Evolutionary conservation across 2,329 filamentous ascomycete species (phyloP), one percentile per base, ranked within the genome.

Genomic region (Hymenoscyphus fructigenus): DNA sequence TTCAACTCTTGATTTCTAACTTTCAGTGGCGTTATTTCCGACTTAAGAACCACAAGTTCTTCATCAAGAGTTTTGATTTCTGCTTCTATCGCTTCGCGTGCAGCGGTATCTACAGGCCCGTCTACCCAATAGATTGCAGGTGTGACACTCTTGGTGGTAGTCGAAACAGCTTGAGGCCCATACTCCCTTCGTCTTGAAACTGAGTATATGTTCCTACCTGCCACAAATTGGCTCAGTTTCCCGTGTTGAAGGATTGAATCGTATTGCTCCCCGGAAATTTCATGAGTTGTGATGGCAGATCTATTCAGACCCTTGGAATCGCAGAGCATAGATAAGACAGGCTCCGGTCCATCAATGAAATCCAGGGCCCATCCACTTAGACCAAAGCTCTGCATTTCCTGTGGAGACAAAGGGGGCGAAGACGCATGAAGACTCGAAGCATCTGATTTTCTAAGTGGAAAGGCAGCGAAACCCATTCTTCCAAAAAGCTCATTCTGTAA

Each of bases 321-420:
- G 76, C 93, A 97, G 26, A 99, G 84, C 90, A 96, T 95, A 6
- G 92, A 90, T 38, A 98, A 79, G 1, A 99, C 91, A 1, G 91
- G 85, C 1, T 89, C 87, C 0, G 96, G 96, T 0, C 94, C 95
- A 38, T 88, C 84, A 5, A 99, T 75, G 65, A 85, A 91, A 73
- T 98, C 91, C 29, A 91, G 82, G 0, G 92, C 88, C 79, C 91
- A 97, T 1, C 89, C 88, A 68, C 96, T 90, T 59, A 99, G 85
- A 0, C 92, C 92, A 76, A 87, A 65, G 50, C 72, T 65, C 61
- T 73, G 73, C 63, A 92, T 77, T 61, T 91, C 81, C 9, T 87
- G 81, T 5, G 75, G 70, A 0, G 84, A 78, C 5, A 91, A 72
- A 0, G 86, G 72, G 3, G 44, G n/a, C 58, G 74, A 79, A 69